Percentiles rank a stretch among this genome's conserved stretches.
These are phyloP conservation scores for Wickerhamomyces ciferrii DNA, from an alignment of 805 yeast genomes.

Conservation along the genomic window DNA sequence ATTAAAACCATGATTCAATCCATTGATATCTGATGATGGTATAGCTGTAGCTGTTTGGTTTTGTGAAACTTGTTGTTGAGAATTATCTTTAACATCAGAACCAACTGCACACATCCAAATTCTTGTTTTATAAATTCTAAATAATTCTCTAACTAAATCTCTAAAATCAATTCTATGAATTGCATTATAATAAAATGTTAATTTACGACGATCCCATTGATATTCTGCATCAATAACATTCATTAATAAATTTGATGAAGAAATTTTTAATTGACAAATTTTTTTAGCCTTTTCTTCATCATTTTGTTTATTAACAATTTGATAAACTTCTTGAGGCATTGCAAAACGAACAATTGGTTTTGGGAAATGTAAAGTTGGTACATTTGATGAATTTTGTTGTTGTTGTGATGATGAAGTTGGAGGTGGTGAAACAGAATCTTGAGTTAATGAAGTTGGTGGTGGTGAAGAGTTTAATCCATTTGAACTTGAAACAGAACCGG, in stretches of 20 bases:
- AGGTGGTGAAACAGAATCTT: not conserved
- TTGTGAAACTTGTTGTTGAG: not conserved
- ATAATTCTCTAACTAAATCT: slow-evolving; percentile 66
- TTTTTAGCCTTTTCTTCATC: slow-evolving; percentile 63
- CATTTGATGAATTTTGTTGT: not conserved
- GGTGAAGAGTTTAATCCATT: not conserved
- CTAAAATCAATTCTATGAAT: slow-evolving; percentile 71
- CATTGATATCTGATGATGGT: too few species aligned
- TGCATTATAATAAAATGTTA: slow-evolving; percentile 66
- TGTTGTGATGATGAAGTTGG: not conserved
- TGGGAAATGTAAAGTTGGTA: slow-evolving; percentile 38
- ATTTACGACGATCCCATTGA: slow-evolving; percentile 74
- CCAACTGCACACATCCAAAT: slow-evolving; percentile 80
- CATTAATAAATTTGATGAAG: slow-evolving; percentile 26
- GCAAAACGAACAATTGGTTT: slow-evolving; percentile 77
- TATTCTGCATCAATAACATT: slow-evolving; percentile 73
- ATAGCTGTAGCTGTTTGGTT: too few species aligned
- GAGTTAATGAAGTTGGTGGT: not conserved
- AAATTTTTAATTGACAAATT: slow-evolving; percentile 20
- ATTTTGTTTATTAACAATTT: slow-evolving; percentile 55
- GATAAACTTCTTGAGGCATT: slow-evolving; percentile 62
- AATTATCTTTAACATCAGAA: slow-evolving; percentile 1
- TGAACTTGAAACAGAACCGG: not conserved
- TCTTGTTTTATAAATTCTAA: slow-evolving; percentile 71
- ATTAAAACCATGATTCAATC: not conserved